Conservation (phyloP, 148 eudicot genomes). For the Cornus controversa region DNA sequence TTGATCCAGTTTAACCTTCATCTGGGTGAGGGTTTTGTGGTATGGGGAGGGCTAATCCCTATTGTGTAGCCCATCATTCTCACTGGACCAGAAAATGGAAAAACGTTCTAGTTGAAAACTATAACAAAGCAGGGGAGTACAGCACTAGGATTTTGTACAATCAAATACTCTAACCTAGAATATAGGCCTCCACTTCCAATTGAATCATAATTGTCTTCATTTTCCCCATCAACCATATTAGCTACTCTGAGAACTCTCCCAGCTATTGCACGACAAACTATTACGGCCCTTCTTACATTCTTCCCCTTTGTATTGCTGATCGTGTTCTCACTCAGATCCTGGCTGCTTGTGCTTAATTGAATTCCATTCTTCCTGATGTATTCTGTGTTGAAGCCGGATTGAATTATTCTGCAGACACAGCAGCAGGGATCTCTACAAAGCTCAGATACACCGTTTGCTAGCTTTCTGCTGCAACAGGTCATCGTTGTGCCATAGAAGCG, state of each 20-base stretch:
- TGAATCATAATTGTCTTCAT: conserved; percentile 15
- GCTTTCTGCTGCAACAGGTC: conserved; percentile 10
- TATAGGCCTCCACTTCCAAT: background rate
- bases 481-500: conserved; percentile 24
- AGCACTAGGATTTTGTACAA: conserved; percentile 22
- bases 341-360: conserved; percentile 15
- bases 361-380: conserved; percentile 14
- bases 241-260: conserved; percentile 4
- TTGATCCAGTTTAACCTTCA: too few relatives aligned
- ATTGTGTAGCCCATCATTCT: too few relatives aligned
- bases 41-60: too few relatives aligned
- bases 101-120: background rate
- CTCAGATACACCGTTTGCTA: background rate
- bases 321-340: conserved; percentile 9
- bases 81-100: background rate
- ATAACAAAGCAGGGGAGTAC: conserved; percentile 25
- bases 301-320: background rate
- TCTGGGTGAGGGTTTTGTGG: too few relatives aligned
- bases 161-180: conserved; percentile 5
- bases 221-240: conserved; percentile 1
- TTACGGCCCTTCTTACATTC: conserved; percentile 13
- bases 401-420: conserved; percentile 7
- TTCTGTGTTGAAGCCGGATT: conserved; percentile 13
- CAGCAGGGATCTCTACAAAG: conserved; percentile 5
- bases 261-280: conserved; percentile 13